Base-by-base conservation (phyloP, 2,329 filamentous ascomycete genomes). In the Verticillium zaregamsianum region DNA sequence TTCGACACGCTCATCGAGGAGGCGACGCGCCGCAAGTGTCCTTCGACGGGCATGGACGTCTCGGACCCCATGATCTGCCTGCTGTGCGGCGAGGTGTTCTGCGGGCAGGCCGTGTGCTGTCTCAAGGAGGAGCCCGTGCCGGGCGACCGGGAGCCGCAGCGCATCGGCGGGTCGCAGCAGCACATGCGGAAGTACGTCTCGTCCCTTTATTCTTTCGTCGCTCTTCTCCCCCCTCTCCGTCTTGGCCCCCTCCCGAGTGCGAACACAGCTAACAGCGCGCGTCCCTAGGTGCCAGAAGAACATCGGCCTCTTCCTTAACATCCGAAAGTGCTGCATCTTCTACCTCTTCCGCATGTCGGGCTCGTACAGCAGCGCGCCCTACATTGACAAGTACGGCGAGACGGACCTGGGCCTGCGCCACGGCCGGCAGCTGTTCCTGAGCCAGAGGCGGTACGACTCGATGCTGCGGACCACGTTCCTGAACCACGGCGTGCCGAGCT, bases 81-180 rank as follows among this genome's bases (percentile, higher is more conserved):
- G 45, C 92, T 97, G 78, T 99, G 95, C 72, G 94, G 95, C 37
- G 93, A 93, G n/a, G 92, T 99, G 49, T 94, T 97, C 76, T 99
- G 95, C 76, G 92, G 90, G 11, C 95, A 99, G 79, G 92, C 90
- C 55, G 90, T 93, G 56, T 99, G 95, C 78, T 99, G 95, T 73
- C 86, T 91, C 71, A 88, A 87, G 68, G 81, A 86, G 63, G 85
- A 85, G 62, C 76, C 75, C 55, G 75, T 79, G 67, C 74, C 68
- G 49, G 73, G 72, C 17, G 70, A 74, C 61, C 73, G 77, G 55
- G 79, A 78, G 59, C 69, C 73, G 59, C 79, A 73, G 59, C 77
- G 82, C 66, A 85, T 92, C 63, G 93, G 93, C 55, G 93, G 96
- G 35, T 94, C 91, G 66, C 93, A 94, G 74, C 92, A 96, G 77